Percentiles rank a stretch among this genome's conserved stretches.
Evolutionary conservation across 1,284 basidiomycete species (phyloP).

Genomic region (Cystobasidium sp.): DNA sequence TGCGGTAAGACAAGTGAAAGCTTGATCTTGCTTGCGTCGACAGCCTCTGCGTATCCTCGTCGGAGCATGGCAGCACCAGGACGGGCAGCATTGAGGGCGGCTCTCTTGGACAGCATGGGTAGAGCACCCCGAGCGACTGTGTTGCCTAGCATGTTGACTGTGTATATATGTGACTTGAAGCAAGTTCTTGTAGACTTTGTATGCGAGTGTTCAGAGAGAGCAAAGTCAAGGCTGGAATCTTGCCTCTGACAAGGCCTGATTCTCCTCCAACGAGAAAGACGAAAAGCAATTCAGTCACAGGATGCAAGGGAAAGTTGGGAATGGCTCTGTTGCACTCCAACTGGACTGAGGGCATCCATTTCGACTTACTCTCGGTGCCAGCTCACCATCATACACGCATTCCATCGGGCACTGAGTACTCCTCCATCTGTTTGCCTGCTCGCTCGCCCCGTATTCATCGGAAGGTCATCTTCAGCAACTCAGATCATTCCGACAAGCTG

Average conservation of each 20-base stretch:
- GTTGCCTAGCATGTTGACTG: constrained; percentile 8
- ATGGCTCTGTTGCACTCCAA: constrained; percentile 11
- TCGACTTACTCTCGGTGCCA: not conserved
- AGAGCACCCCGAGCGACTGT: constrained; percentile 30
- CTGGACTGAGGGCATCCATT: constrained; percentile 4
- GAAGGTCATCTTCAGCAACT: not conserved
- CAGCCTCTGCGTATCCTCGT: constrained; percentile 74
- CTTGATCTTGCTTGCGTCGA: constrained; percentile 74
- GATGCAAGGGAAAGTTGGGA: not conserved
- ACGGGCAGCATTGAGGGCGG: constrained; percentile 23
- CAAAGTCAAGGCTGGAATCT: too few species aligned
- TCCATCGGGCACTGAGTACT: not conserved
- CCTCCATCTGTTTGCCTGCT: too few species aligned
- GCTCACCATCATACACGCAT: not conserved
- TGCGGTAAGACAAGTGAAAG: constrained; percentile 90
- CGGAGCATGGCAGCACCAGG: constrained; percentile 15
- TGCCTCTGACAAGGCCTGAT: not conserved
- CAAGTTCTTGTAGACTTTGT: not conserved
- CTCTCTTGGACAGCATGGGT: constrained; percentile 25
- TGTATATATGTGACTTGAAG: not conserved
- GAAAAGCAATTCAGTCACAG: not conserved
- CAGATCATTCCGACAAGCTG: not conserved
- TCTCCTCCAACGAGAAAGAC: constrained; percentile 2
- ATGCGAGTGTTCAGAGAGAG: too few species aligned
- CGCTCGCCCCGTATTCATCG: too few species aligned